A percentile compares a stretch with the other conserved stretches of the same genome.
phyloP scores from a whole-genome alignment of 176 grass and related monocot genomes.

The Musa itinerans region DNA sequence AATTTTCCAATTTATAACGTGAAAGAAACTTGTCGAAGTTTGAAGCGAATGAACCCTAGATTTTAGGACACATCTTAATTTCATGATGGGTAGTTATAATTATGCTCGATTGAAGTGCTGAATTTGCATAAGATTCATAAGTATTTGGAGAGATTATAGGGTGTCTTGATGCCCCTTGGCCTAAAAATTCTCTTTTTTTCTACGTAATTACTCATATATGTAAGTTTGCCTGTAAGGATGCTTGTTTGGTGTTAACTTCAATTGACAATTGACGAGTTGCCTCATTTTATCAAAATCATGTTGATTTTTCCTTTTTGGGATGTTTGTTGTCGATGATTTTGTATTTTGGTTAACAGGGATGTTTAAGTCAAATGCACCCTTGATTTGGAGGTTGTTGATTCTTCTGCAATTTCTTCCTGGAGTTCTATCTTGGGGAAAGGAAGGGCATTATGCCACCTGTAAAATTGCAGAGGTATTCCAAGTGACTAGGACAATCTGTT shows the following conservation, averaged over 20 bases:
- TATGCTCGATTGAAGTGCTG: background rate
- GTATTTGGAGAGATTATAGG: too few relatives aligned
- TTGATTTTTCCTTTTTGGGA: background rate
- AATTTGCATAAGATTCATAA: too few relatives aligned
- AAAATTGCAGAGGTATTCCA: conserved; percentile 11
- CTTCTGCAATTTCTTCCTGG: conserved; percentile 13
- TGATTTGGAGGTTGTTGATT: background rate
- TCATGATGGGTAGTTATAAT: background rate
- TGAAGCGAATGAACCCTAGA: too few relatives aligned
- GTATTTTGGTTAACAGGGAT: background rate
- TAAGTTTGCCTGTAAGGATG: too few relatives aligned
- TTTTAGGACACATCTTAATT: background rate
- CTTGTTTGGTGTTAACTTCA: too few relatives aligned
- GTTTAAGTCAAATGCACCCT: background rate
- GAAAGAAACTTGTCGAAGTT: too few relatives aligned
- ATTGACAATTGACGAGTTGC: background rate
- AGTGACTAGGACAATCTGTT: too few relatives aligned
- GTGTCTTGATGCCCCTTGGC: too few relatives aligned
- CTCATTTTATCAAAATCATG: background rate
- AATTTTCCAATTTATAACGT: background rate
- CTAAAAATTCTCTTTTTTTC: too few relatives aligned
- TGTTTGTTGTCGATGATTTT: background rate
- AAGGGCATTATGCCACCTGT: conserved; percentile 7
- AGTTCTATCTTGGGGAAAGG: conserved; percentile 12
- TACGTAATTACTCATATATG: too few relatives aligned